A percentile compares a stretch with the other conserved stretches of the same genome.
phyloP scores from a whole-genome alignment of 2,329 filamentous ascomycete species.

The Aspergillus sp. region DNA sequence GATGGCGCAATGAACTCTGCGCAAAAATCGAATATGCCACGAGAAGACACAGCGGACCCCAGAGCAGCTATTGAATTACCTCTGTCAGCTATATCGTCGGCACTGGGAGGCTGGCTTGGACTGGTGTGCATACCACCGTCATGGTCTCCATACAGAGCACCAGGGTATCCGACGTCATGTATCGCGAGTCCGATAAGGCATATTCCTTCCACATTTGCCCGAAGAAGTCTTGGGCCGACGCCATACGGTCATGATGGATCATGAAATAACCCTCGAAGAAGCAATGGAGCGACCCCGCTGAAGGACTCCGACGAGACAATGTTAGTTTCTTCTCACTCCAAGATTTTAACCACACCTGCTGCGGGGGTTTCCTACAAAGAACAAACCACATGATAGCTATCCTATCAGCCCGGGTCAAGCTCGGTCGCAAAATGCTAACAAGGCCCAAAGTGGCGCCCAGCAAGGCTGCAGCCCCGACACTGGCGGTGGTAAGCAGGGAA shows the following conservation, averaged over 20 bases:
- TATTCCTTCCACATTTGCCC: slow-evolving; percentile 95
- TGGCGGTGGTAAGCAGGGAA: slow-evolving; percentile 61
- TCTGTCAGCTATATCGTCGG: neutral
- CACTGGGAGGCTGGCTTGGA: neutral
- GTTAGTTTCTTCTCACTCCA: slow-evolving; percentile 27
- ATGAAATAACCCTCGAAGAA: slow-evolving; percentile 88
- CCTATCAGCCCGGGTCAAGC: slow-evolving; percentile 55
- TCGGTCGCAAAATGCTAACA: slow-evolving; percentile 54
- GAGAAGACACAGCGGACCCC: slow-evolving; percentile 62
- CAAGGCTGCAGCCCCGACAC: slow-evolving; percentile 55
- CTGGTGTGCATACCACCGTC: slow-evolving; percentile 62
- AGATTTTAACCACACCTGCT: neutral
- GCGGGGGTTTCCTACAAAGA: slow-evolving; percentile 53
- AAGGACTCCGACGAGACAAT: neutral
- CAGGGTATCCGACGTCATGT: slow-evolving; percentile 77
- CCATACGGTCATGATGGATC: slow-evolving; percentile 64
- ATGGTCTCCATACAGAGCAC: slow-evolving; percentile 85
- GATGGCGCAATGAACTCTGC: slow-evolving; percentile 57
- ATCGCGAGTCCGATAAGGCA: slow-evolving; percentile 79
- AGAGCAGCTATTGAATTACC: slow-evolving; percentile 46
- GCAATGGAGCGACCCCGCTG: slow-evolving; percentile 62
- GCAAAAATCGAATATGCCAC: slow-evolving; percentile 56
- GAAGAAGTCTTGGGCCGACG: slow-evolving; percentile 68
- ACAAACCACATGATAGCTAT: slow-evolving; percentile 72
- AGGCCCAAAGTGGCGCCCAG: slow-evolving; percentile 58